A percentile compares a stretch with the other conserved stretches of the same genome.
phyloP scores from a whole-genome alignment of 345 rosid species.

The Excoecaria cochinchinensis region DNA sequence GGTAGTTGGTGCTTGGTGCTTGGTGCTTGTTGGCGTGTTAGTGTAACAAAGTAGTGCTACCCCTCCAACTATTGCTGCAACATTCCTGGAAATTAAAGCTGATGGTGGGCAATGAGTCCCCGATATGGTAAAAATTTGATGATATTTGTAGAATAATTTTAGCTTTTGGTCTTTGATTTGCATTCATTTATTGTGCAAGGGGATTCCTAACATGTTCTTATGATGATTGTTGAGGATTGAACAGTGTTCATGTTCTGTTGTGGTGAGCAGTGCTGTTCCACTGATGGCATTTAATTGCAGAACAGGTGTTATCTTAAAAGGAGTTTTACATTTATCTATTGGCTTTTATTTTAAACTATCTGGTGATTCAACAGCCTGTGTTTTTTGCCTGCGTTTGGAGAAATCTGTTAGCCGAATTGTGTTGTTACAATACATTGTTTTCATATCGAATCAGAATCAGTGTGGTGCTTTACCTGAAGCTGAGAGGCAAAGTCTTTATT shows the following conservation, averaged over 20 bases:
- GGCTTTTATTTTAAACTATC: no score
- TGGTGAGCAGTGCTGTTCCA: background rate
- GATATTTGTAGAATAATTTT: no score
- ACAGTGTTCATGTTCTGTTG: background rate
- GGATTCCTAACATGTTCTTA: background rate
- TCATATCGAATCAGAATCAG: no score
- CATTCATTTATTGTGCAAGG: background rate
- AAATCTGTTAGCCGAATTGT: no score
- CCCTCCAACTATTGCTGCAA: background rate
- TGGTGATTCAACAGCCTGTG: no score
- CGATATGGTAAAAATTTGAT: background rate
- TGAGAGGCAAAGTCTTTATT: no score
- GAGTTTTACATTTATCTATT: background rate
- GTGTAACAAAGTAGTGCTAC: background rate
- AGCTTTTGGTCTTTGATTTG: slow-evolving; percentile 1
- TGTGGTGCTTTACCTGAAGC: no score
- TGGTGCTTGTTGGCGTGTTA: background rate
- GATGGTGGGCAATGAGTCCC: background rate
- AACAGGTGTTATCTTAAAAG: background rate
- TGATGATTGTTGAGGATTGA: background rate
- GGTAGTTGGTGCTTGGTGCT: background rate
- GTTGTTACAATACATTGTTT: no score
- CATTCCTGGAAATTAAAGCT: background rate
- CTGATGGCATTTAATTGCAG: background rate
- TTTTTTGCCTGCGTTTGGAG: no score